Conservation (phyloP, 2,329 filamentous ascomycete species). For the Penicillium sp. region DNA sequence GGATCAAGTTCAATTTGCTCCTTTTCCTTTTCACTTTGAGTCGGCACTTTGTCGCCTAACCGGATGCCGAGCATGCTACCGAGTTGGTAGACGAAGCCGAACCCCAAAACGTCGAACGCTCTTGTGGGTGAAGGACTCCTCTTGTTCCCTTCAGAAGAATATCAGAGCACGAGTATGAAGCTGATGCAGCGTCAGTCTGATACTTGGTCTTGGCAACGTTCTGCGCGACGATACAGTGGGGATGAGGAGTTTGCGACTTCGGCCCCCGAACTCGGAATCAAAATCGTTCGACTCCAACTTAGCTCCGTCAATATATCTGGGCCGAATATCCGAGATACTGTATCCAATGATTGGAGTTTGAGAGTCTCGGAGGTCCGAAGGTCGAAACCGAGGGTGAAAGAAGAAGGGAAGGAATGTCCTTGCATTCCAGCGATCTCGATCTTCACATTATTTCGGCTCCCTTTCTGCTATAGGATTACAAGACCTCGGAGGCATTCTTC, state of each 20-base stretch:
- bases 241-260: neutral
- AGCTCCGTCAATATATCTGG: neutral
- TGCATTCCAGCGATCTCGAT: neutral
- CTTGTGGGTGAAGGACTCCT: neutral
- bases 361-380: neutral
- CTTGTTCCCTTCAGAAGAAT: neutral
- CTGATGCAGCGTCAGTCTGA: neutral
- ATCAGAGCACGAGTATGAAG: neutral
- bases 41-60: neutral
- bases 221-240: neutral
- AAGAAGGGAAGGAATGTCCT: neutral
- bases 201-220: neutral
- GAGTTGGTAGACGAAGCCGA: neutral
- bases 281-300: neutral
- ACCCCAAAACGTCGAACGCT: neutral
- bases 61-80: neutral
- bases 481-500: too few relatives aligned
- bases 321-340: neutral
- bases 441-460: neutral
- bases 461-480: neutral
- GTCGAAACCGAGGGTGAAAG: neutral
- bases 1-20: slow-evolving; percentile 4
- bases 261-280: slow-evolving; percentile 1
- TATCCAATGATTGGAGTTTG: neutral
- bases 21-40: neutral